These are phyloP conservation scores for Fusarium sp. DNA, from an alignment of 2,329 filamentous ascomycete species.

Conservation along the genomic window DNA sequence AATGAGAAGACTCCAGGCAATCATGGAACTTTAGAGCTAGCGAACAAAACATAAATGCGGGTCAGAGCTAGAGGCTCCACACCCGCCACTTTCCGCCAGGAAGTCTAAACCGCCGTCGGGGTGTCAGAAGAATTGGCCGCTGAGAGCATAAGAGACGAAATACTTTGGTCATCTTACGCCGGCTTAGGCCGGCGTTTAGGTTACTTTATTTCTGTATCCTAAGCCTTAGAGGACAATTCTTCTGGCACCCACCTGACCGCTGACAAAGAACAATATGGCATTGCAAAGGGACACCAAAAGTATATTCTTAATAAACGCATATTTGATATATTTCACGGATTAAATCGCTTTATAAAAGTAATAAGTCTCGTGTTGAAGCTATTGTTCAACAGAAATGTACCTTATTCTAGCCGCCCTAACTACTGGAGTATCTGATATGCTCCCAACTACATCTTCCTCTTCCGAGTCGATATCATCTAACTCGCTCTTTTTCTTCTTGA, in stretches of 20 bases:
- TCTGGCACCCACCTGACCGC: too few relatives aligned
- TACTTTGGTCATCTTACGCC: too few relatives aligned
- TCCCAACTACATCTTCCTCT: slow-evolving; percentile 38
- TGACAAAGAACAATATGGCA: slow-evolving; percentile 71
- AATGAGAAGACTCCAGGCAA: slow-evolving; percentile 23
- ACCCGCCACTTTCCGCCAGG: slow-evolving; percentile 16
- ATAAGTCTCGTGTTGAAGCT: slow-evolving; percentile 13
- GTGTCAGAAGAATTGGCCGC: too few relatives aligned
- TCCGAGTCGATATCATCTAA: slow-evolving; percentile 26
- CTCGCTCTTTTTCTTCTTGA: slow-evolving; percentile 37
- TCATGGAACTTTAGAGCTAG: slow-evolving; percentile 19
- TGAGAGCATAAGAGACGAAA: too few relatives aligned
- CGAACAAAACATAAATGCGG: slow-evolving; percentile 32
- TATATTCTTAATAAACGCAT: slow-evolving; percentile 19
- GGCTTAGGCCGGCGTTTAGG: too few relatives aligned
- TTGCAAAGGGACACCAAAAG: slow-evolving; percentile 13
- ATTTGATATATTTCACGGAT: slow-evolving; percentile 25
- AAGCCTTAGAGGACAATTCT: too few relatives aligned
- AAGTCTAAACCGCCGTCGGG: slow-evolving; percentile 75
- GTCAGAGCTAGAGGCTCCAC: slow-evolving; percentile 20
- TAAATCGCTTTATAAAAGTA: slow-evolving; percentile 27
- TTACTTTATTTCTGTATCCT: too few relatives aligned
- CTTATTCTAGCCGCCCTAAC: slow-evolving; percentile 24
- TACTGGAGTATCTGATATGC: slow-evolving; percentile 38
- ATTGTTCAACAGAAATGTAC: slow-evolving; percentile 25